Evolutionary conservation across 352 stramenopile species (phyloP).

Genomic region (Peronosclerospora sorghi): DNA sequence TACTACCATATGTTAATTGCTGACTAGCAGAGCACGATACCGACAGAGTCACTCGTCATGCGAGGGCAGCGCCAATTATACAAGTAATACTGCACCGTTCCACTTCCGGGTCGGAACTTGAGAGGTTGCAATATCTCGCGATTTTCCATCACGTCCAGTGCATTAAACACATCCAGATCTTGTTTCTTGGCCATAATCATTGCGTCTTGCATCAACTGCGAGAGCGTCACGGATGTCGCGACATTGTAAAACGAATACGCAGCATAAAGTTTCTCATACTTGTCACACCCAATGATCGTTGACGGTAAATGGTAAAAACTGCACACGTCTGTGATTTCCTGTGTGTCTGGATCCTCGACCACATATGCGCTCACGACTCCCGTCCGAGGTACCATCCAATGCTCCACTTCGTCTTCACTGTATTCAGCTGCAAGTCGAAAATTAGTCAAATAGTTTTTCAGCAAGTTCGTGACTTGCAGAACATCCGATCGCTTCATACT

Average conservation of each 20-base stretch:
- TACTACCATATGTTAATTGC: no score
- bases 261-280: slow-evolving; percentile 92
- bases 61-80: slow-evolving; percentile 70
- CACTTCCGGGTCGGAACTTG: slow-evolving; percentile 47
- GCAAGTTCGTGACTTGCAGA: slow-evolving; percentile 36
- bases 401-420: slow-evolving; percentile 87
- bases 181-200: slow-evolving; percentile 54
- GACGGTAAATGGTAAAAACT: slow-evolving; percentile 98
- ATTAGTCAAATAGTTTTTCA: slow-evolving; percentile 54
- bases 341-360: slow-evolving; percentile 53
- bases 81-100: slow-evolving; percentile 64
- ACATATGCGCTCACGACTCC: slow-evolving; percentile 95
- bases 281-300: slow-evolving; percentile 90
- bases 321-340: slow-evolving; percentile 91
- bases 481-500: slow-evolving; percentile 60
- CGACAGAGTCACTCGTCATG: slow-evolving; percentile 30
- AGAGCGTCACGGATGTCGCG: slow-evolving; percentile 39
- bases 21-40: slow-evolving; percentile 57
- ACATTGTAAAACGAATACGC: slow-evolving; percentile 99
- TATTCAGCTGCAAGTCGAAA: slow-evolving; percentile 86
- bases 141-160: slow-evolving; percentile 62
- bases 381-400: slow-evolving; percentile 95
- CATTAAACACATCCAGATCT: slow-evolving; percentile 64
- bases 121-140: slow-evolving; percentile 43
- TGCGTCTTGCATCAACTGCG: slow-evolving; percentile 38